Evolutionary conservation across 2,329 filamentous ascomycete genomes (phyloP), one percentile per base, ranked within the genome.

Genomic region (Scedosporium apiospermum): DNA sequence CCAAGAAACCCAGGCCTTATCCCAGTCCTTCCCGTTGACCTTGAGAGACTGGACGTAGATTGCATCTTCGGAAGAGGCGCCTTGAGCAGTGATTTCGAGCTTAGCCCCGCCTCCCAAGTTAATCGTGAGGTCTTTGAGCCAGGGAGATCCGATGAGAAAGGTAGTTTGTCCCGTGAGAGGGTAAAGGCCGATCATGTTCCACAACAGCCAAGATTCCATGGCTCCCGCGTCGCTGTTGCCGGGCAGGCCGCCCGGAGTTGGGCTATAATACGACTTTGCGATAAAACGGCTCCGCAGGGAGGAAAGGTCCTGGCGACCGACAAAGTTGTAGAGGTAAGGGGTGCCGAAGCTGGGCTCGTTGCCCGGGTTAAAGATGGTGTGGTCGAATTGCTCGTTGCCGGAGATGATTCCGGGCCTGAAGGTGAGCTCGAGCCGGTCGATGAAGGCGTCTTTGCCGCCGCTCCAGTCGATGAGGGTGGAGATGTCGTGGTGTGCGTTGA

Each of bases 181-280:
- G 66, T 88, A 89, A 30, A 89, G 73, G 1, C 87, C 87, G 44
- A 89, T 79, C 80, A 88, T 88, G 65, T 82, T 84, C 83, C 87
- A 90, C 7, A 88, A 72, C 2, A 88, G 72, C 83, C 86, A 89
- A 6, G 82, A 85, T 69, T 90, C 86, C 87, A 90, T 89, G 14
- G 88, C 85, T 6, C 88, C 88, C 1, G 86, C 86, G 70, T 90
- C 88, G 55, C 82, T 85, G 71, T 90, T 90, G 0, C 88, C 88
- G 0, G 88, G 88, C 0, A 90, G 76, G 0, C 88, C 88, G 6
- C 68, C 69, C 0, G 77, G 75, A 0, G 80, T 80, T 1, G 81
- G 76, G 58, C 75, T 77, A 72, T 88, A 89, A 73, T 83, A 85
- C 14, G 75, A 72, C 66, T 84, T 82, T 34, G 86, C 86, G 57